Evolutionary conservation across 148 eudicot genomes (phyloP), one percentile per base, ranked within the genome.

Genomic region (Amaranthus palmeri): DNA sequence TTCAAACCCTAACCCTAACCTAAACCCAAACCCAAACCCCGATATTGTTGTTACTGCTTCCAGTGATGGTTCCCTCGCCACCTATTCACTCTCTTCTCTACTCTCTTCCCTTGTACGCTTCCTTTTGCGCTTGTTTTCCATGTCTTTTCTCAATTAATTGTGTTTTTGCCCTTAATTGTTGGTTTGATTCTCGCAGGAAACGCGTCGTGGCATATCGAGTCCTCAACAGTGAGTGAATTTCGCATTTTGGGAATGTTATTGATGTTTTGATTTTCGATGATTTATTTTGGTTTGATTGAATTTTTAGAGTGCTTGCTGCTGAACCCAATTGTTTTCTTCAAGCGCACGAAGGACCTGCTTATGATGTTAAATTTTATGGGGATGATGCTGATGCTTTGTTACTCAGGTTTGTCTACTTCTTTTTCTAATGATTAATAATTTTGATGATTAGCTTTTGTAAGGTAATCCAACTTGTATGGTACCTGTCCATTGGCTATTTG

Each of bases 331-430:
- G 88, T 75, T 80, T 78, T 63, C 72, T 86, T 72, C 88, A 78
- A 81, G 99, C 90, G 63, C 99, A 95, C 64, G 87, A 90, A 62
- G 99, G 97, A 48, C 97, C 99, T 54, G 92, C 96, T 73, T 95
- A 95, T 74, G 99, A 95, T 89, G 93, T 95, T 63, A 82, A 92
- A 69, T 95, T 95, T 71, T 88, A 87, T 7, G 88, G 82, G 6
- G 65, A 74, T 3, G 89, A 78, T 12, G 87, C 86, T n/a, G 91
- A 83, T 63, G 81, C 87, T 14, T 73, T 92, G 84, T 83, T 95
- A 72, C 68, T 95, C 63, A 95, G 98, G 98, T 95, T 58, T 59
- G 72, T 67, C 12, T 70, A 46, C 54, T 79, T 41, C 8, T 44
- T 49, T 54, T 54, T 13, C 4, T 9, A 56, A 56, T 56, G 61